A percentile compares a stretch with the other conserved stretches of the same genome.
These are phyloP conservation scores for Lyophyllum shimeji DNA, from an alignment of 768 basidiomycete genomes.

Conservation along the genomic window DNA sequence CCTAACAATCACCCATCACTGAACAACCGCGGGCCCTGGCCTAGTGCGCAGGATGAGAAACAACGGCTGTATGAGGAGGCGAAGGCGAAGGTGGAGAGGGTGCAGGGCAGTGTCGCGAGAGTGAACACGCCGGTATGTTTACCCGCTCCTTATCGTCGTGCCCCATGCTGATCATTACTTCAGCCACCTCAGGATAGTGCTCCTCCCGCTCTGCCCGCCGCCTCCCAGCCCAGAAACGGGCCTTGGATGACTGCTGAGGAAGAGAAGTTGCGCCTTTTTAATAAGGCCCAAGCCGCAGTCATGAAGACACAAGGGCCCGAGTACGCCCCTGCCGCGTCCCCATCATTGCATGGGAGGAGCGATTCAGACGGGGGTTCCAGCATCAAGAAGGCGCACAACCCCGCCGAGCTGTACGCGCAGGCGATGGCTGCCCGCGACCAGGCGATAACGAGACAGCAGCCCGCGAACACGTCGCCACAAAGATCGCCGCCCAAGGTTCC, in stretches of 20 bases:
- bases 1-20: neutral
- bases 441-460: conserved; percentile 15
- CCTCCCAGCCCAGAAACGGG: conserved; percentile 16
- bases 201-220: conserved; percentile 20
- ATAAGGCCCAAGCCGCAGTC: conserved; percentile 67
- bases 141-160: neutral
- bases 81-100: conserved; percentile 54
- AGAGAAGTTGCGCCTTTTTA: conserved; percentile 72
- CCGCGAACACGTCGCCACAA: conserved; percentile 2
- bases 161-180: conserved; percentile 1
- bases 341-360: conserved; percentile 24
- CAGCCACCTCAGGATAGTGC: conserved; percentile 24
- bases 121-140: conserved; percentile 31
- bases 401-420: conserved; percentile 22
- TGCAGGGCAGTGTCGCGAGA: conserved; percentile 42
- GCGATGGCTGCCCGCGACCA: conserved; percentile 31
- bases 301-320: conserved; percentile 49
- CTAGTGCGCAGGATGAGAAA: conserved; percentile 64
- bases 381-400: conserved; percentile 4
- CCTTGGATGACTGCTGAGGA: conserved; percentile 72
- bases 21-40: conserved; percentile 40
- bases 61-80: conserved; percentile 62
- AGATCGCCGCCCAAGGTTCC: conserved; percentile 15
- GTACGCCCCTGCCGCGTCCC: conserved; percentile 23
- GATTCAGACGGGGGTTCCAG: conserved; percentile 18